Percentiles rank a stretch among this genome's conserved stretches.
Conservation (phyloP, 495 filamentous ascomycete species). For the Sphaerosporella brunnea region DNA sequence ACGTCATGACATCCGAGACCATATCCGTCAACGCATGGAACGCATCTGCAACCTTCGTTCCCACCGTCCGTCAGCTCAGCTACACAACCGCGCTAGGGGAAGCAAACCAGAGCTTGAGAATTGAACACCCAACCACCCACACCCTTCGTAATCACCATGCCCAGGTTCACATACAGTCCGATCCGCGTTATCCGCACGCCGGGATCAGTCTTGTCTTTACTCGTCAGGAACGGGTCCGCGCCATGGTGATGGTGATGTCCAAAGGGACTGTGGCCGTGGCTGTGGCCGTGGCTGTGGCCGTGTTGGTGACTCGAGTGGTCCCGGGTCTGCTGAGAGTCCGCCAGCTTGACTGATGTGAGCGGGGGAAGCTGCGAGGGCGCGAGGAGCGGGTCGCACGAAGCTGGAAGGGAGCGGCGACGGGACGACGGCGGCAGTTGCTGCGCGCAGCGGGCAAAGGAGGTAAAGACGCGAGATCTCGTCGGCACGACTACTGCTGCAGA, state of each 20-base stretch:
- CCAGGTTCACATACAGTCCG: conserved; percentile 76
- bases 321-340: conserved; percentile 9
- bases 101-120: conserved; percentile 62
- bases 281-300: conserved; percentile 27
- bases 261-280: conserved; percentile 26
- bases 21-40: conserved; percentile 90
- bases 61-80: background rate
- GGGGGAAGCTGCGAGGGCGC: background rate
- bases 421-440: too few species aligned
- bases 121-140: conserved; percentile 84
- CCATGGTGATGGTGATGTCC: conserved; percentile 58
- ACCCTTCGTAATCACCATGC: conserved; percentile 86
- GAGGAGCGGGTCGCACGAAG: conserved; percentile 5
- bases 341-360: background rate
- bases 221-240: conserved; percentile 78
- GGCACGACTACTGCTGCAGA: too few species aligned
- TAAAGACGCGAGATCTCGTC: background rate
- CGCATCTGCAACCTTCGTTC: conserved; percentile 49
- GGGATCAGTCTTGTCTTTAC: conserved; percentile 74
- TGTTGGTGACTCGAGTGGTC: conserved; percentile 13
- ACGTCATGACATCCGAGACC: conserved; percentile 80
- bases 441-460: background rate
- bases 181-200: conserved; percentile 89
- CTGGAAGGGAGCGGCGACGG: background rate
- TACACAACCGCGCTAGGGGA: background rate